Evolutionary conservation across 2,329 filamentous ascomycete species (phyloP).

Genomic region (Pseudogymnoascus sp.): DNA sequence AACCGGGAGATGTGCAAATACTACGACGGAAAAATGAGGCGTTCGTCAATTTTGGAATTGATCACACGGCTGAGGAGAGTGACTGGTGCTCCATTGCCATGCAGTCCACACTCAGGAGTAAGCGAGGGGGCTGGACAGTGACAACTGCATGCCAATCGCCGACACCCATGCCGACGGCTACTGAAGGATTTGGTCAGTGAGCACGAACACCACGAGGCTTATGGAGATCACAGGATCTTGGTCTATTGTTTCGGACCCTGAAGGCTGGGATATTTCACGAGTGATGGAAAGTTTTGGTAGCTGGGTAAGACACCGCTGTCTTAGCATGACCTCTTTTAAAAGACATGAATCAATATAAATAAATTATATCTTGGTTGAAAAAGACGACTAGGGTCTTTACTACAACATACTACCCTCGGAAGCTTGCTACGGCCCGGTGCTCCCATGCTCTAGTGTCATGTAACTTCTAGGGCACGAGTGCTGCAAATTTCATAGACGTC

Average conservation of each 20-base stretch:
- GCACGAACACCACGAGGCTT: neutral
- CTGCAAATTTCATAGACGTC: neutral
- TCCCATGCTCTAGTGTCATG: neutral
- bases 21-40: neutral
- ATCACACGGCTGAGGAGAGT: neutral
- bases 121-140: neutral
- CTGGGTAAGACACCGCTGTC: neutral
- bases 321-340: constrained; percentile 3
- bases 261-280: neutral
- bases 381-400: neutral
- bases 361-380: neutral
- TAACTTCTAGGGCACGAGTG: neutral
- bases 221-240: neutral
- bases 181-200: neutral
- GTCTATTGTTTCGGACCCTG: neutral
- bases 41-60: neutral
- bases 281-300: neutral
- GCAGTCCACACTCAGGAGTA: neutral
- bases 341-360: neutral
- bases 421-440: neutral
- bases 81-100: neutral
- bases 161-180: neutral
- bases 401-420: neutral
- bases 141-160: neutral
- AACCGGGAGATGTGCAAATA: neutral